Base-by-base conservation (phyloP, 2,329 filamentous ascomycete genomes). In the Plectosphaerella cucumerina region DNA sequence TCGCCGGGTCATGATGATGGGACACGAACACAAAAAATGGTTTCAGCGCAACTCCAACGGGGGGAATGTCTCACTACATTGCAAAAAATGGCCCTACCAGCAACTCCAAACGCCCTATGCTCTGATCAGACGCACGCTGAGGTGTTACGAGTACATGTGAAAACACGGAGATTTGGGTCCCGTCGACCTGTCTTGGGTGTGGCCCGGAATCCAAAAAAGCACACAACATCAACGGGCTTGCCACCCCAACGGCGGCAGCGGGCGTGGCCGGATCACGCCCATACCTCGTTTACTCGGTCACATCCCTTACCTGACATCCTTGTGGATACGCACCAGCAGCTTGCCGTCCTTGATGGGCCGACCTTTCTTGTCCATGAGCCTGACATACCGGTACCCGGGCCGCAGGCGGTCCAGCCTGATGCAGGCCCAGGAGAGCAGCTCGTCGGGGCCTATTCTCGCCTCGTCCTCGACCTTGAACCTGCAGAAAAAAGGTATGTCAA, bases 331-430 rank as follows among this genome's bases (percentile, higher is more conserved):
- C 48, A 82, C 75, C 39, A 83, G 67, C 46, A 84, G 62, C 56
- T 76, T 73, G 10, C 70, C 70, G 49, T 74, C 76, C 6, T 68
- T 60, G 21, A 76, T 72, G 12, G 68, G 65, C 44, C 69, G 65
- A 17, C 77, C 75, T 22, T 70, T 66, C 20, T 65, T 64, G 51
- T 81, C 73, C 56, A 74, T 63, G 43, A 84, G 70, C 37, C 69
- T 65, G 48, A 84, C 65, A 55, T 81, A 77, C 43, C 81, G 75
- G 63, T 81, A 82, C 17, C 81, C 81, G 44, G 65, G 66, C 44
- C 70, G 74, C 3, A 84, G 71, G 37, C 80, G 77, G 64, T 83
- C 80, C 12, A 84, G 74, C 4, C 81, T 78, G 60, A 83, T 76
- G 59, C 80, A 83, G 22, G 80, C 77, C 80, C 80, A 84, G 10